Conservation (phyloP, 2,329 filamentous ascomycete genomes). For the Podosphaera xanthii region DNA sequence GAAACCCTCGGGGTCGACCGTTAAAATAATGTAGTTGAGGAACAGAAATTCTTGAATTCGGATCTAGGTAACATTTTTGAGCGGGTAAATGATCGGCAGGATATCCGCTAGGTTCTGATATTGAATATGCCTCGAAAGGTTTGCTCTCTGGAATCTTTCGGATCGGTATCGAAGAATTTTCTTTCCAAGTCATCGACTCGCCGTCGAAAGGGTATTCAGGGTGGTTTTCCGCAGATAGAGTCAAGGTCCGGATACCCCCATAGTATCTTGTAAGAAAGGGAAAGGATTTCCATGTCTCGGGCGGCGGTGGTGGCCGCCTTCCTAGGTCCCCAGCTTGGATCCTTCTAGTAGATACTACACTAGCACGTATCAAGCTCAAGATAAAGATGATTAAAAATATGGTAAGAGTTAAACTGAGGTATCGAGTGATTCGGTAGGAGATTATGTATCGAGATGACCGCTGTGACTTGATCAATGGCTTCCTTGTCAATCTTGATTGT, state of each 20-base stretch:
- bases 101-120: slow-evolving; percentile 26
- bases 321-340: slow-evolving; percentile 33
- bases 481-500: slow-evolving; percentile 14
- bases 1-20: slow-evolving; percentile 65
- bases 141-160: slow-evolving; percentile 24
- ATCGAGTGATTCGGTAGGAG: slow-evolving; percentile 52
- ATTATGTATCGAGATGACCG: slow-evolving; percentile 18
- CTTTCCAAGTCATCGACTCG: slow-evolving; percentile 28
- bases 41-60: slow-evolving; percentile 36
- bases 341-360: slow-evolving; percentile 42
- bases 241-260: slow-evolving; percentile 57
- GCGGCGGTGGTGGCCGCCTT: slow-evolving; percentile 38
- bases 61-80: slow-evolving; percentile 60
- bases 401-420: slow-evolving; percentile 51
- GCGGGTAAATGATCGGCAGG: slow-evolving; percentile 24
- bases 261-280: slow-evolving; percentile 75
- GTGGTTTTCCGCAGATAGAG: slow-evolving; percentile 38
- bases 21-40: slow-evolving; percentile 52
- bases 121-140: slow-evolving; percentile 38
- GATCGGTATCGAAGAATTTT: slow-evolving; percentile 18
- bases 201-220: slow-evolving; percentile 58
- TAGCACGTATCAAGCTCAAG: slow-evolving; percentile 48
- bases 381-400: slow-evolving; percentile 55
- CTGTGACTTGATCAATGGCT: slow-evolving; percentile 5
- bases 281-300: slow-evolving; percentile 59